Conservation (phyloP, 116 monocot genomes). For the Posidonia oceanica region DNA sequence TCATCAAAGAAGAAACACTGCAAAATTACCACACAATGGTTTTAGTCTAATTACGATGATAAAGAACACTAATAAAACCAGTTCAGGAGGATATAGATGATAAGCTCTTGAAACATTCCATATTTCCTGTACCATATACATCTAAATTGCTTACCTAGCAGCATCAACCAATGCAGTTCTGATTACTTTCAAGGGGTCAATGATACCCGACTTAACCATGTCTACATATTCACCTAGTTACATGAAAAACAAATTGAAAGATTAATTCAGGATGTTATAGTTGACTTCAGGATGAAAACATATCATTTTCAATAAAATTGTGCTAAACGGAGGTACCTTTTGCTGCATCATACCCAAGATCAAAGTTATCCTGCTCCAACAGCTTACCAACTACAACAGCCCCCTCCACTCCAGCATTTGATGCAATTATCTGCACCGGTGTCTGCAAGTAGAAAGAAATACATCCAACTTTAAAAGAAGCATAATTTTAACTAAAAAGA, state of each 20-base stretch:
- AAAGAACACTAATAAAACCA: too few species aligned
- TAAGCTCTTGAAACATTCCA: too few species aligned
- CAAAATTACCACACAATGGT: neutral
- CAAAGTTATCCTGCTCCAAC: conserved; percentile 62
- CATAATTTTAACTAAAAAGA: too few species aligned
- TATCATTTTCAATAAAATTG: neutral
- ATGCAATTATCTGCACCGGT: conserved; percentile 68
- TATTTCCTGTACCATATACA: too few species aligned
- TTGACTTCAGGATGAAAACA: neutral
- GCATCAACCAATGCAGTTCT: conserved; percentile 75
- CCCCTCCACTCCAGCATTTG: conserved; percentile 82
- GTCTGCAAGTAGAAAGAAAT: conserved; percentile 26
- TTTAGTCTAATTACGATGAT: too few species aligned
- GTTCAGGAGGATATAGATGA: too few species aligned
- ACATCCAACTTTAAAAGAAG: neutral
- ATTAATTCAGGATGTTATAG: neutral
- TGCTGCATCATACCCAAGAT: conserved; percentile 86
- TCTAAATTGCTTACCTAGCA: conserved; percentile 32
- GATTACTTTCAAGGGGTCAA: conserved; percentile 73
- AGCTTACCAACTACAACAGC: conserved; percentile 76
- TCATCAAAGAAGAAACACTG: conserved; percentile 65
- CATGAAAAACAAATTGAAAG: neutral
- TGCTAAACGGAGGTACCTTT: conserved; percentile 30
- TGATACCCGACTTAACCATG: conserved; percentile 69
- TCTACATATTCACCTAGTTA: conserved; percentile 64